Base-by-base conservation (phyloP, 257 asterid genomes). In the Nicotiana tabacum region DNA sequence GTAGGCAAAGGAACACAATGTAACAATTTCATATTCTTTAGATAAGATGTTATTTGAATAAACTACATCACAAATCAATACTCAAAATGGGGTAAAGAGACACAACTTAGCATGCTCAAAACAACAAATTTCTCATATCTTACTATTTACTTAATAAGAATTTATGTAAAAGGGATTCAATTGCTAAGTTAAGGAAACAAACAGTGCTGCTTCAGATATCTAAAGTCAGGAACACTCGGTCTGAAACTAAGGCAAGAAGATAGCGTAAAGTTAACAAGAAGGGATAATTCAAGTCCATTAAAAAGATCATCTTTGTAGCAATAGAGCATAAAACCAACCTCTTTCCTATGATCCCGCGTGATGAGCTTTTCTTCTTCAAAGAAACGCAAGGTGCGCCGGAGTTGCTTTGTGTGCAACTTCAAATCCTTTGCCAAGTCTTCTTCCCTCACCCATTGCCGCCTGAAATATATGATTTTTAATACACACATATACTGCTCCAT, bases 361-460 rank as follows among this genome's bases (percentile, higher is more conserved):
- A 96, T 89, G 37, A 94, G 86, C 87, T 94, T 96, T 88, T 96
- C 99, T 82, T 96, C 98, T 91, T 96, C 99, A 46, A 96, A 92
- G 85, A 96, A 93, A 46, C 98, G 89, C 85, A 96, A 88, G 68
- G 93, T 93, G 80, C 99, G 94, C 35, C 99, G 97, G 69, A 96
- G 94, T 87, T 96, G 99, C 89, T 96, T 96, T 4, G 98, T 88
- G 86, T 96, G 99, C 88, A 96, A 89, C 92, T 94, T 96, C 92
- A 96, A 89, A 86, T 92, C 97, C 91, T 92, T 96, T 46, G 99
- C 99, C 93, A 96, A 91, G 81, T 96, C 98, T 87, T 96, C 99
- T 85, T 96, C 99, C 87, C 97, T 89, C 68, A 93, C 94, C 99
- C 99, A 96, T 85, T 92, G 98, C 69, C 95, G 92, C 88, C 98